Percentiles rank a stretch among this genome's conserved stretches.
Evolutionary conservation across 768 basidiomycete genomes (phyloP).

Genomic region (Macrolepiota dolichaula): DNA sequence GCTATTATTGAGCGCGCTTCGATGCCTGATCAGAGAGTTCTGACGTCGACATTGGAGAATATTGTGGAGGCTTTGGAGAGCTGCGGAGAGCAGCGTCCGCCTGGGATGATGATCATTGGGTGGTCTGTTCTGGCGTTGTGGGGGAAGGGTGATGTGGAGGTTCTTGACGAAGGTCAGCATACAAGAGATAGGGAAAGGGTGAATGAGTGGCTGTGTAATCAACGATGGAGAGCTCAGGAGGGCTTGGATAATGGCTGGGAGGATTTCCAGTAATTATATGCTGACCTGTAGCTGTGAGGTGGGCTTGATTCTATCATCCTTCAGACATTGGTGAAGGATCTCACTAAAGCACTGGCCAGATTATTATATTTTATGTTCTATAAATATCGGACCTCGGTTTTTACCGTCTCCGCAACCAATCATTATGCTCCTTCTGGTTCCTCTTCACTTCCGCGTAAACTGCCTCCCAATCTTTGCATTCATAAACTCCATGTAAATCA

Average conservation of each 20-base stretch:
- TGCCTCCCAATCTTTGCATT: slow-evolving; percentile 32
- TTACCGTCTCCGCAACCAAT: slow-evolving; percentile 12
- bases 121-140: slow-evolving; percentile 85
- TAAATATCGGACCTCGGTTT: not conserved
- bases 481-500: slow-evolving; percentile 25
- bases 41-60: slow-evolving; percentile 72
- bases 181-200: slow-evolving; percentile 45
- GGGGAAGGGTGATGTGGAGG: slow-evolving; percentile 62
- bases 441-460: slow-evolving; percentile 25
- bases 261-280: not conserved
- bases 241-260: slow-evolving; percentile 50
- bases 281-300: not conserved
- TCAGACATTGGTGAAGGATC: not conserved
- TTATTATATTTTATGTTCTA: not conserved
- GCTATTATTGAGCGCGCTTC: slow-evolving; percentile 95
- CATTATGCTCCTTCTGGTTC: slow-evolving; percentile 22
- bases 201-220: slow-evolving; percentile 56
- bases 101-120: slow-evolving; percentile 94
- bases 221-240: slow-evolving; percentile 61
- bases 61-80: slow-evolving; percentile 70
- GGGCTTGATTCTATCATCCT: too few species aligned
- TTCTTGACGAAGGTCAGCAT: slow-evolving; percentile 57
- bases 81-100: slow-evolving; percentile 84
- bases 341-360: not conserved
- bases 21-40: slow-evolving; percentile 86